A percentile compares a stretch with the other conserved stretches of the same genome.
phyloP scores from a whole-genome alignment of 176 grass and related monocot species.

The Juncus inflexus region DNA sequence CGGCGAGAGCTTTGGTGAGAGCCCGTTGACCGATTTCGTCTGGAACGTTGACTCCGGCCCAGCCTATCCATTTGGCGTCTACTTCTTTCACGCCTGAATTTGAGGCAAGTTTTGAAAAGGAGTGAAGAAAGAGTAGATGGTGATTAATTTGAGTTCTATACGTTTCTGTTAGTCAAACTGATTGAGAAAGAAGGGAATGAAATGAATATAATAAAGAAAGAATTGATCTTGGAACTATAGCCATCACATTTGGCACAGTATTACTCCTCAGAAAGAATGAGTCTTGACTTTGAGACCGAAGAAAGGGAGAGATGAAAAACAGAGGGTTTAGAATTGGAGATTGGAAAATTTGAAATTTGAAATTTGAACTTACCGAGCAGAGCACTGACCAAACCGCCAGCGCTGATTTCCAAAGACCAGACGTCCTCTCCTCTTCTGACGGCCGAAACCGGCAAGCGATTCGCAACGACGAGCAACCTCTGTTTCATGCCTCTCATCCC shows the following conservation, averaged over 20 bases:
- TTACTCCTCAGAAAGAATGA: no score
- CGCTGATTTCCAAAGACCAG: constrained; percentile 97
- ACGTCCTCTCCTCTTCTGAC: constrained; percentile 79
- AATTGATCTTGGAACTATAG: no score
- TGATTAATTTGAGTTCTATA: no score
- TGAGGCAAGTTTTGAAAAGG: no score
- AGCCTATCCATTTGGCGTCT: constrained; percentile 98
- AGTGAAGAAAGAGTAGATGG: no score
- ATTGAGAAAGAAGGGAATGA: no score
- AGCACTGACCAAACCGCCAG: constrained; percentile 87
- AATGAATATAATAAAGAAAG: no score
- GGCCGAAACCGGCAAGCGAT: constrained; percentile 87
- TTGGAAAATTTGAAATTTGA: constrained; percentile 5
- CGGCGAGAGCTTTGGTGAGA: constrained; percentile 75
- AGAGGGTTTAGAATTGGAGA: constrained; percentile 1
- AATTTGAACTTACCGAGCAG: constrained; percentile 57
- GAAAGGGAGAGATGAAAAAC: no score
- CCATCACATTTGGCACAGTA: no score
- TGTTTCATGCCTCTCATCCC: constrained; percentile 76
- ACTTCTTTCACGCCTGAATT: constrained; percentile 85
- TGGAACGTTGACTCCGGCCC: constrained; percentile 94
- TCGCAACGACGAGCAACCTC: constrained; percentile 89
- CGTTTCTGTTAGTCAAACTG: no score
- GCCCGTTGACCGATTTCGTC: constrained; percentile 89
- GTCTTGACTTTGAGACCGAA: no score